Base-by-base conservation (phyloP, 345 rosid genomes). In the Clausena lansium region DNA sequence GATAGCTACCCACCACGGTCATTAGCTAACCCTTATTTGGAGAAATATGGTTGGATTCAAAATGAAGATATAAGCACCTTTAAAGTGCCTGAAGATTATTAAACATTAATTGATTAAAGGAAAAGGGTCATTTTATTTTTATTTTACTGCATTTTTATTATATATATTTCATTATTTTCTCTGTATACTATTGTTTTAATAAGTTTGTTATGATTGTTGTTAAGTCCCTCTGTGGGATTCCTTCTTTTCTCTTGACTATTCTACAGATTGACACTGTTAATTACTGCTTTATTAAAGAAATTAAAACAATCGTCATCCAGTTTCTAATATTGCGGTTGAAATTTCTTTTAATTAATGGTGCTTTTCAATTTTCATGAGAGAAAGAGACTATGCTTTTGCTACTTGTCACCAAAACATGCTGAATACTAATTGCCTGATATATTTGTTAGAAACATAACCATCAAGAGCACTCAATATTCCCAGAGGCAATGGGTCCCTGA, bases 11-110 rank as follows among this genome's bases (percentile, higher is more conserved):
- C 99, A 69, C 93, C 95, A 10, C 57, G 87, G 61, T 76, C 97
- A 0, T 32, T 96, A 28, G 82, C 65, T n/a, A 96, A 90, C 67
- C 99, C 97, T 22, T 96, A 81, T 80, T 52, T 92, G 87, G 93
- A 90, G 82, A 92, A 96, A 78, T 96, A 75, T 78, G 99, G 99
- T 4, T 96, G 99, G 99, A 92, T 96, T 54, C 86, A 87, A 50
- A 75, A 89, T 61, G 97, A 92, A 82, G 98, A 95, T 45, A 75
- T 74, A 0, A 84, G 80, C 74, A 91, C 95, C 71, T 96, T 96
- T 86, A 88, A 84, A 63, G 0, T 86, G 13, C 88, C 83, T 5
- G 82, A 72, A 20, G 38, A n/a, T 55, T 19, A 52, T 22, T 39
- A 28, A 17, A 4, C 6, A 20, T 6, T 10, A 7, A 22, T 6